phyloP scores from a whole-genome alignment of 441 rosid genomes.

The Manihot esculenta region DNA sequence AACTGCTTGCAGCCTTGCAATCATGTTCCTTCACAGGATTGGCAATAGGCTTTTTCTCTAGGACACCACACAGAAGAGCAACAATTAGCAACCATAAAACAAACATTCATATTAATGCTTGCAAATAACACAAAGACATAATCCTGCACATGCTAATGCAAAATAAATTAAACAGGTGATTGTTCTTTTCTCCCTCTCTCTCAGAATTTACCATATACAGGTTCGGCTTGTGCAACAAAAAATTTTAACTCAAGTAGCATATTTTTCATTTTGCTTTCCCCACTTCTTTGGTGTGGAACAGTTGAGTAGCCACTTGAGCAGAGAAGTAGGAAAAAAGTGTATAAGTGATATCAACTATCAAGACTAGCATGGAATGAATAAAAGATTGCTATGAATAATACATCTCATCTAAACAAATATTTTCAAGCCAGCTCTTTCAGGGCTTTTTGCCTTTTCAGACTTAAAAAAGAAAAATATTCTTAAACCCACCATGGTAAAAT shows the following conservation, averaged over 20 bases:
- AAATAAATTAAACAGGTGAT: background rate
- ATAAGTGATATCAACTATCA: background rate
- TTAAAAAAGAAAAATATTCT: too few relatives aligned
- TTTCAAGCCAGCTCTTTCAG: background rate
- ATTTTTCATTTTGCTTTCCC: background rate
- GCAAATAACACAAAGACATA: background rate
- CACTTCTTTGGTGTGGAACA: background rate
- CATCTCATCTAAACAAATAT: background rate
- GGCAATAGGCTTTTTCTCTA: conserved; percentile 14
- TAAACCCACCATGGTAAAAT: too few relatives aligned
- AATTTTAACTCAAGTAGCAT: too few relatives aligned
- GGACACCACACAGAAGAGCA: conserved; percentile 4
- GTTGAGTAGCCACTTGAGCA: background rate
- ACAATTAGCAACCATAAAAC: background rate
- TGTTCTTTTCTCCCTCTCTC: background rate
- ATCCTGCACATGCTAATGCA: background rate
- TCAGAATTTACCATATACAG: background rate
- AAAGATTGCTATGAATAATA: background rate
- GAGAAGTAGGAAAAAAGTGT: background rate
- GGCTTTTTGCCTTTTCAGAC: too few relatives aligned
- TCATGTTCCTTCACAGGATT: background rate
- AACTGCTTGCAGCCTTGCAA: background rate
- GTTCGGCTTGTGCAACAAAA: background rate
- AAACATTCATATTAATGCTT: background rate
- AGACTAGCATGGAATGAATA: background rate